phyloP scores from a whole-genome alignment of 108 stramenopile species.

The Halocafeteria seosinensis region DNA sequence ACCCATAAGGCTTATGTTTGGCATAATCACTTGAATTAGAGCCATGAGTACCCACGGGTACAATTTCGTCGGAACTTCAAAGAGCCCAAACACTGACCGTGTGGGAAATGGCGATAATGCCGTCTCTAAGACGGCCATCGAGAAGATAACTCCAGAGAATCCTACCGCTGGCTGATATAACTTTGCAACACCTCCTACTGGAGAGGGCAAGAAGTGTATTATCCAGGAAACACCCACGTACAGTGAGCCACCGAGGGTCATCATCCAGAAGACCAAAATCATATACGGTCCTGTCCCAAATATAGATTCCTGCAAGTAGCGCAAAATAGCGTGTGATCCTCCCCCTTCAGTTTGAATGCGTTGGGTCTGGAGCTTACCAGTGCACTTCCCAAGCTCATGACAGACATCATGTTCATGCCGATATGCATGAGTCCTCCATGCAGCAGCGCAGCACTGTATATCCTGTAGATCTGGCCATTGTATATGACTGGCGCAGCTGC shows the following conservation, averaged over 20 bases:
- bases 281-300: neutral
- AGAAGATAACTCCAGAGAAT: slow-evolving; percentile 16
- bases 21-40: slow-evolving; percentile 11
- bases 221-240: neutral
- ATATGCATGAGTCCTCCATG: slow-evolving; percentile 70
- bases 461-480: slow-evolving; percentile 29
- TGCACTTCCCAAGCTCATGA: slow-evolving; percentile 35
- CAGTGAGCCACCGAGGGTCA: neutral
- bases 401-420: slow-evolving; percentile 67
- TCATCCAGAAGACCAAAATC: neutral
- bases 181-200: neutral
- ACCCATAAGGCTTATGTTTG: slow-evolving; percentile 14
- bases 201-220: neutral
- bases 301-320: too few relatives aligned
- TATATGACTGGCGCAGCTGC: neutral
- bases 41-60: slow-evolving; percentile 13
- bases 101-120: neutral
- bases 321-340: too few relatives aligned
- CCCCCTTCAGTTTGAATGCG: too few relatives aligned
- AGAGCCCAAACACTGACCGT: slow-evolving; percentile 12
- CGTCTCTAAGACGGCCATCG: slow-evolving; percentile 1
- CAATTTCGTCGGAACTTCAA: slow-evolving; percentile 1
- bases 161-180: slow-evolving; percentile 21
- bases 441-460: slow-evolving; percentile 51
- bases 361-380: slow-evolving; percentile 36